Percentiles rank a stretch among this genome's conserved stretches.
Evolutionary conservation across 805 yeast species (phyloP).

Genomic region (Kluyveromyces starmeri): DNA sequence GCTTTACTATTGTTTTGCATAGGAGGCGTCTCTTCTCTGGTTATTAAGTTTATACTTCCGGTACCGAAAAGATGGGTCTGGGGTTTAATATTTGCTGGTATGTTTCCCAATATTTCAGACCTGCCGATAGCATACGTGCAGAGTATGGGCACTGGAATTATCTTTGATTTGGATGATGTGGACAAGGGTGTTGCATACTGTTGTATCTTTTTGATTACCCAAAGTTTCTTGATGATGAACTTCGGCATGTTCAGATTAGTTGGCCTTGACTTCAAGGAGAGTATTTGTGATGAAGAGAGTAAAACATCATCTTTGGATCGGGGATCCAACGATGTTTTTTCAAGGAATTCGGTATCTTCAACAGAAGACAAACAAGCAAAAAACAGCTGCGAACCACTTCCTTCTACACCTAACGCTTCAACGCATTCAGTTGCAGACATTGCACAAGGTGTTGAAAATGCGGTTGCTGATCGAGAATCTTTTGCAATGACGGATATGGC

Average conservation of each 20-base stretch:
- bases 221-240: constrained; percentile 61
- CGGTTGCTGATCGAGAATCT: not conserved
- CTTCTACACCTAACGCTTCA: not conserved
- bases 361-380: not conserved
- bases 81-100: constrained; percentile 62
- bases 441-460: too few relatives aligned
- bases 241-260: constrained; percentile 65
- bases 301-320: not conserved
- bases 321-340: not conserved
- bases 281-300: constrained; percentile 14
- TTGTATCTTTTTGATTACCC: constrained; percentile 60
- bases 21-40: constrained; percentile 36
- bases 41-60: constrained; percentile 40
- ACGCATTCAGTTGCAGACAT: too few relatives aligned
- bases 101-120: constrained; percentile 74
- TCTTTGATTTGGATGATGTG: constrained; percentile 47
- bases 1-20: constrained; percentile 36
- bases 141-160: constrained; percentile 54
- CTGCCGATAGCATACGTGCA: constrained; percentile 78
- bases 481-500: not conserved
- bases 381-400: not conserved
- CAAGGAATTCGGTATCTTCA: not conserved
- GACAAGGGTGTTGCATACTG: constrained; percentile 72
- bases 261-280: constrained; percentile 54
- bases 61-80: constrained; percentile 71